Conservation (phyloP, 73 alveolate genomes). For the Paraurostyla sp. region DNA sequence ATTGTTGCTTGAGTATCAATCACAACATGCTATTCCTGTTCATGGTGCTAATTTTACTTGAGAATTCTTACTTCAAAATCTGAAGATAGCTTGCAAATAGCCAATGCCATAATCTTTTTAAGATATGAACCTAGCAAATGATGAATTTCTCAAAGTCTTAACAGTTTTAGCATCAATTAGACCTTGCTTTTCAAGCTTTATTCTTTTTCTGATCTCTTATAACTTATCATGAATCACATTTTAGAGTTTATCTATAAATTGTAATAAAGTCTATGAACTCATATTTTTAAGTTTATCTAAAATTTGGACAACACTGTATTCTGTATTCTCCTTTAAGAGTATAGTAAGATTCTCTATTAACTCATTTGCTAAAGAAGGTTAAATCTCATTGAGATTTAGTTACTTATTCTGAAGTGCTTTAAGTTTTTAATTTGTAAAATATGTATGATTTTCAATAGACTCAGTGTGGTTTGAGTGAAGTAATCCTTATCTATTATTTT, state of each 20-base stretch:
- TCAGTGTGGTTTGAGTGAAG: background rate
- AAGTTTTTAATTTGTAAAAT: background rate
- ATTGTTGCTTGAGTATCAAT: slow-evolving; percentile 25
- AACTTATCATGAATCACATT: slow-evolving; percentile 1
- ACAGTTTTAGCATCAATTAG: background rate
- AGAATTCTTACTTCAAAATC: background rate
- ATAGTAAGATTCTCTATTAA: background rate
- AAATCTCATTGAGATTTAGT: background rate
- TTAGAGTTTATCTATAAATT: background rate
- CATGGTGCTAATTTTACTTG: background rate
- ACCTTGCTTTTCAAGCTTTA: slow-evolving; percentile 11
- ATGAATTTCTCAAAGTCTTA: background rate
- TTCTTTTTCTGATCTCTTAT: background rate
- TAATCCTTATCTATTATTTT: background rate
- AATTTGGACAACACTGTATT: background rate
- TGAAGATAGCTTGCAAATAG: background rate
- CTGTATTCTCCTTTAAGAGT: background rate
- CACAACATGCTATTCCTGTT: background rate
- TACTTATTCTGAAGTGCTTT: background rate
- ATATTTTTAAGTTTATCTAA: background rate
- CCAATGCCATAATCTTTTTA: background rate
- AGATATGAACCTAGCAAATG: background rate
- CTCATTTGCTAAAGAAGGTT: background rate
- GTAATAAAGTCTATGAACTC: background rate
- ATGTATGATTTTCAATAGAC: background rate